Percentiles rank a stretch among this genome's conserved stretches.
Conservation (phyloP, 2,329 filamentous ascomycete genomes). For the Rutstroemia sp. region DNA sequence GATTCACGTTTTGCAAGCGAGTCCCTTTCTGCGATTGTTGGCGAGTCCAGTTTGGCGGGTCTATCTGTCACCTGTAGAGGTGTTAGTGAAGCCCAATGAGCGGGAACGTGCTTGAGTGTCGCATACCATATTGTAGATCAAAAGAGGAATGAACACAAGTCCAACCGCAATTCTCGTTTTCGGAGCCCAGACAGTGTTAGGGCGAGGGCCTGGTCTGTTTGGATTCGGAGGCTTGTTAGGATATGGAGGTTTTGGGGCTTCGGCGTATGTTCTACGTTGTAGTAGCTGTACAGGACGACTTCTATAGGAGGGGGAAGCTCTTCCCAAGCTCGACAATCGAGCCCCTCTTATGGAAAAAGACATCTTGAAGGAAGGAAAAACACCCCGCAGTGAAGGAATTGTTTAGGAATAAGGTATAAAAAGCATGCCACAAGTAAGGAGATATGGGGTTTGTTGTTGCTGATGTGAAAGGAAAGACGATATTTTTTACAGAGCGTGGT, state of each 20-base stretch:
- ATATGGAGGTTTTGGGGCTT: constrained; percentile 15
- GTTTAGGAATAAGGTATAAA: constrained; percentile 15
- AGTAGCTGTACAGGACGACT: constrained; percentile 2
- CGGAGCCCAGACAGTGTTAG: constrained; percentile 33
- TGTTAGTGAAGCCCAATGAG: constrained; percentile 17
- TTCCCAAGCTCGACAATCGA: constrained; percentile 9
- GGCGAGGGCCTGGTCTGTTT: constrained; percentile 8
- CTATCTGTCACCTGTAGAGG: constrained; percentile 26
- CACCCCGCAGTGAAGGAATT: background rate
- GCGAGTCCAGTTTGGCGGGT: constrained; percentile 44
- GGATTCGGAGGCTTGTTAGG: constrained; percentile 14
- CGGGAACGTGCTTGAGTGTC: background rate
- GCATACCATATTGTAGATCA: constrained; percentile 44
- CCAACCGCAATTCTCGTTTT: constrained; percentile 42
- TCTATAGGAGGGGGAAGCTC: background rate
- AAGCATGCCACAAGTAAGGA: constrained; percentile 23
- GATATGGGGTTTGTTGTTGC: constrained; percentile 1
- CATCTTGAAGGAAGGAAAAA: constrained; percentile 20
- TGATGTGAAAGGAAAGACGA: background rate
- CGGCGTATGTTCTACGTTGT: constrained; percentile 20
- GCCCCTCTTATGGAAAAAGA: constrained; percentile 13
- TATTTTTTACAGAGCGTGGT: background rate
- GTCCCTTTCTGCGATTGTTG: constrained; percentile 80
- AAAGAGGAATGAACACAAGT: constrained; percentile 38
- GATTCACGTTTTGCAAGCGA: constrained; percentile 71